Conservation (phyloP, 2,329 filamentous ascomycete species). For the Aspergillus sergii region DNA sequence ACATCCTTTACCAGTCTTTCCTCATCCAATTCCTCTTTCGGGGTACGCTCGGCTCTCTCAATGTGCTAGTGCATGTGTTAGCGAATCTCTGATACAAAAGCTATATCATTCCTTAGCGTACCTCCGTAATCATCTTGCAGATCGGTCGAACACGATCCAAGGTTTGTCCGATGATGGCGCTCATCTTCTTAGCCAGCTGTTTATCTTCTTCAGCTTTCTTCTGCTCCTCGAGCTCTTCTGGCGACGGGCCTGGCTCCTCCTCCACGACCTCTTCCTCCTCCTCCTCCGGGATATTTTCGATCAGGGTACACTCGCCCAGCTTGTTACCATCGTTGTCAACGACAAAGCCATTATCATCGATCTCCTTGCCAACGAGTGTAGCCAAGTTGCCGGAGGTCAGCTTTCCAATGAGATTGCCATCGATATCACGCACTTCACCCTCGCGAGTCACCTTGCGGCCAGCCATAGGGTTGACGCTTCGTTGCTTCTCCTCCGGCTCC, state of each 20-base stretch:
- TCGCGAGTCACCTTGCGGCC: constrained; percentile 55
- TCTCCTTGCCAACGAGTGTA: constrained; percentile 44
- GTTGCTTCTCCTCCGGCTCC: constrained; percentile 60
- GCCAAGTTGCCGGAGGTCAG: constrained; percentile 48
- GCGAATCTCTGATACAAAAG: neutral
- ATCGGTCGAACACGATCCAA: constrained; percentile 83
- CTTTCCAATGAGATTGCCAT: constrained; percentile 50
- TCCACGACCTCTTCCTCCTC: constrained; percentile 42
- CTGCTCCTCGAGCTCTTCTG: constrained; percentile 56
- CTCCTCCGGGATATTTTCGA: constrained; percentile 58
- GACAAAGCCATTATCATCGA: constrained; percentile 57
- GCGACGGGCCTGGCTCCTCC: constrained; percentile 34
- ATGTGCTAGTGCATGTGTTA: constrained; percentile 60
- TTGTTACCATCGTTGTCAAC: constrained; percentile 64
- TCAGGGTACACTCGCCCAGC: constrained; percentile 64
- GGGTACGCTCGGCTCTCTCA: constrained; percentile 76
- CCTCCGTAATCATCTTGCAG: constrained; percentile 81
- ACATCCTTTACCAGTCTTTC: constrained; percentile 85
- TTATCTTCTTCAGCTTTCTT: constrained; percentile 67
- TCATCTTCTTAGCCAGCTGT: constrained; percentile 77
- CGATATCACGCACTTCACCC: constrained; percentile 50
- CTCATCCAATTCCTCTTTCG: constrained; percentile 86
- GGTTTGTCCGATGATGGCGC: constrained; percentile 71
- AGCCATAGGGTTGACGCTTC: constrained; percentile 63
- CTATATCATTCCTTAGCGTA: constrained; percentile 43